Base-by-base conservation (phyloP, 2,329 filamentous ascomycete species). In the Botrytis deweyae region DNA sequence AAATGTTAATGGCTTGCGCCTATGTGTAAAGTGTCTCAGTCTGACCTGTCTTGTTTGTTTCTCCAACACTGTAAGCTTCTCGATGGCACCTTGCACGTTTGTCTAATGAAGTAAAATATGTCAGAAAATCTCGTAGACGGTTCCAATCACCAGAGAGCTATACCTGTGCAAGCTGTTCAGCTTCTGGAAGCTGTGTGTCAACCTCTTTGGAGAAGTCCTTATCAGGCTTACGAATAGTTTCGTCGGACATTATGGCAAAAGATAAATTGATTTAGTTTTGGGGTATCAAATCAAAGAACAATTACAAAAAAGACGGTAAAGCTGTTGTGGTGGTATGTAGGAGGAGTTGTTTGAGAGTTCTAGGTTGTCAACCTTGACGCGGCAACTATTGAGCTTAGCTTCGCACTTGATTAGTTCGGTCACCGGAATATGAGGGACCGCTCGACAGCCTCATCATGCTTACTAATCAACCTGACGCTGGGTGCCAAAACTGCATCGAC, bases 171-270 rank as follows among this genome's bases (percentile, higher is more conserved):
- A 97, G 89, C 86, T 92, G 88, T 87, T 98, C 91, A 74, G 94
- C 94, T 85, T 98, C 94, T 68, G 94, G 93, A 79, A 99, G 91
- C 84, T 93, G 90, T 85, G 92, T 90, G 87, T 98, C 95, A 81
- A 93, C 94, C 85, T 98, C 95, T 86, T 97, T 97, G 82, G 93
- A 92, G 89, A 93, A 98, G 90, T 99, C 96, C 92, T 97, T 98
- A 88, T 99, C 96, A 81, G 95, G 93, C 77, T 83, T 84, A 70
- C 80, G 76, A 65, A 83, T 77, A 72, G 76, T 75, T 76, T 78
- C 81, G 62, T 80, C 79, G 20, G 81, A 81, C 82, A 82, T 82
- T 40, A 67, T 80, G 73, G 71, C 70, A 69, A 55, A 63, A 59
- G n/a, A 58, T 44, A 52, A 52, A 52, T 58, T 58, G 64, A 49